Evolutionary conservation across 2,329 filamentous ascomycete genomes (phyloP), one percentile per base, ranked within the genome.

Genomic region (Metarhizium humberi): DNA sequence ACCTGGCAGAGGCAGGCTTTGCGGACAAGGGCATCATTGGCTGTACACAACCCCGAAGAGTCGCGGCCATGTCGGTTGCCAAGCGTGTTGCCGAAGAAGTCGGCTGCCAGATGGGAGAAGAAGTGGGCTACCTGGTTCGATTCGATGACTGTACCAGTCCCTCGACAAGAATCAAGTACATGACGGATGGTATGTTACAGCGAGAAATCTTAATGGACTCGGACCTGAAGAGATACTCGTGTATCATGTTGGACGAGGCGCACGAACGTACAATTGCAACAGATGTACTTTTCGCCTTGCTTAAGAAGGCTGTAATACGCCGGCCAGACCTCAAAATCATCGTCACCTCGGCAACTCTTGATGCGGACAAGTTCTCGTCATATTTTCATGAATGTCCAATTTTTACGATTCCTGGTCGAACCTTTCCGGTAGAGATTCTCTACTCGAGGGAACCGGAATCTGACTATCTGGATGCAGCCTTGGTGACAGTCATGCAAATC

Each of bases 401-500:
- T 65, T 95, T 99, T 66, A 94, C 90, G 0, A 97, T 99, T 55
- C 94, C 94, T 3, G 94, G 94, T 50, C 83, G 94, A 59, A 97
- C 94, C 0, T 99, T 86, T 73, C 94, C 95, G 0, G 94, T 99
- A 34, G 94, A 97, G 71, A 85, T 97, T 55, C 86, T 99, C 71
- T 99, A 97, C 71, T 95, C 90, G 3, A 82, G 88, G 55, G 94
- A 99, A 66, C 94, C 95, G 0, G 94, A 97, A 67, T 91, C 89
- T 0, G 95, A 99, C 67, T 99, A 99, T 63, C 77, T 99, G 14
- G 94, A 97, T 68, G 86, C 92, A 1, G 91, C 94, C 0, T 76
- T 99, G n/a, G 88, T 92, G 14, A 97, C 94, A 0, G 91, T 96
- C 50, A 96, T 99, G 92, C 90, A 97, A 67, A 97, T 99, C 54